A percentile compares a stretch with the other conserved stretches of the same genome.
Evolutionary conservation across 306 rosid species (phyloP).

Genomic region (Corylus heterophylla): DNA sequence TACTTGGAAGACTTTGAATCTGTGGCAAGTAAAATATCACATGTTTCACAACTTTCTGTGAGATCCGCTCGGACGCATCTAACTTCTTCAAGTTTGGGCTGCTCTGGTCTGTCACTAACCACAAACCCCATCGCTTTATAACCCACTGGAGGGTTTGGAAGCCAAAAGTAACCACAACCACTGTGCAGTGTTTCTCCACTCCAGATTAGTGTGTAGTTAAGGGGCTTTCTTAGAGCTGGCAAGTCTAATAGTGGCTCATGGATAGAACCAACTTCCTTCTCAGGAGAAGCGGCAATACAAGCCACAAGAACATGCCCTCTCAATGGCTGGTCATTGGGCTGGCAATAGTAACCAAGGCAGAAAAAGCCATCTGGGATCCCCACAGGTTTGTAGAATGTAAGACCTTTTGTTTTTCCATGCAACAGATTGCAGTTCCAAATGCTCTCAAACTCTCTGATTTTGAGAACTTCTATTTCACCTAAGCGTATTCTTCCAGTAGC

Average conservation of each 20-base stretch:
- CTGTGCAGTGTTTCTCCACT: conserved; percentile 48
- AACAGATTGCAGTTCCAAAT: conserved; percentile 54
- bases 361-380: conserved; percentile 69
- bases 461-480: conserved; percentile 65
- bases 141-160: conserved; percentile 80
- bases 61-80: conserved; percentile 78
- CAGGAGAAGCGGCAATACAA: conserved; percentile 37
- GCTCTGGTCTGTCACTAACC: conserved; percentile 53
- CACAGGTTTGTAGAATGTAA: conserved; percentile 73
- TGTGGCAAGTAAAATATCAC: conserved; percentile 36
- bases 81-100: conserved; percentile 63
- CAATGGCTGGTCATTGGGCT: conserved; percentile 56
- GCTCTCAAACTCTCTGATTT: conserved; percentile 55
- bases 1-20: conserved; percentile 44
- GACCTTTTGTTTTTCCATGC: conserved; percentile 49
- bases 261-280: conserved; percentile 23
- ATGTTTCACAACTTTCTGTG: conserved; percentile 73
- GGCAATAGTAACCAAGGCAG: conserved; percentile 88
- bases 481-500: conserved; percentile 69
- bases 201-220: conserved; percentile 68
- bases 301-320: conserved; percentile 76
- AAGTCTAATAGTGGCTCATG: conserved; percentile 18
- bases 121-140: conserved; percentile 78
- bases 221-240: conserved; percentile 63
- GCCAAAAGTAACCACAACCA: conserved; percentile 77